phyloP scores from a whole-genome alignment of 352 stramenopile species.

The Phytophthora niederhauseri region DNA sequence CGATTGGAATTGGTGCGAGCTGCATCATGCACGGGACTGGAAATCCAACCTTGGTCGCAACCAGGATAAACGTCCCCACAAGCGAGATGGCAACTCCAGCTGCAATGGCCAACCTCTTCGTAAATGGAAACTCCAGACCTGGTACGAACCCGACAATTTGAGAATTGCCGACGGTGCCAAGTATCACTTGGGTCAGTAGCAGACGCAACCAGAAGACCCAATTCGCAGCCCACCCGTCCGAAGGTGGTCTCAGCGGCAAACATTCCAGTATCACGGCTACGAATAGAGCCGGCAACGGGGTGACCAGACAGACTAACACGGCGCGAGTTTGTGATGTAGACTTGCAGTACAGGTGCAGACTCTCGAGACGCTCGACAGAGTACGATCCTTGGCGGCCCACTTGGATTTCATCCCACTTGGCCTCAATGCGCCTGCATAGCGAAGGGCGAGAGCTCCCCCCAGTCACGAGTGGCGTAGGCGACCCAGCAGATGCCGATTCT shows the following conservation, averaged over 20 bases:
- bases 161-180: not conserved
- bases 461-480: no score
- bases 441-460: not conserved
- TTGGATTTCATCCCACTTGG: not conserved
- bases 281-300: not conserved
- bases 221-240: not conserved
- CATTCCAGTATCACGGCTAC: not conserved
- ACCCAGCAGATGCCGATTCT: no score
- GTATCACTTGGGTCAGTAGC: not conserved
- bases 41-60: not conserved
- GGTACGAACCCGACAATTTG: not conserved
- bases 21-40: not conserved
- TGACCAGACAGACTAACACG: not conserved
- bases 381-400: slow-evolving; percentile 1
- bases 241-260: not conserved
- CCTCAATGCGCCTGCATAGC: not conserved
- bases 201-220: not conserved
- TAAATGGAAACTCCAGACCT: not conserved
- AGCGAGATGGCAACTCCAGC: not conserved
- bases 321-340: not conserved
- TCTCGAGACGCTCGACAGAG: slow-evolving; percentile 1
- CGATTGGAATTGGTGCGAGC: not conserved
- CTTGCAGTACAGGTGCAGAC: not conserved
- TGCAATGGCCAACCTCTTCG: not conserved
- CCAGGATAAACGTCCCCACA: not conserved